These are phyloP conservation scores for Boletales sp. DNA, from an alignment of 768 basidiomycete species.

Conservation along the genomic window DNA sequence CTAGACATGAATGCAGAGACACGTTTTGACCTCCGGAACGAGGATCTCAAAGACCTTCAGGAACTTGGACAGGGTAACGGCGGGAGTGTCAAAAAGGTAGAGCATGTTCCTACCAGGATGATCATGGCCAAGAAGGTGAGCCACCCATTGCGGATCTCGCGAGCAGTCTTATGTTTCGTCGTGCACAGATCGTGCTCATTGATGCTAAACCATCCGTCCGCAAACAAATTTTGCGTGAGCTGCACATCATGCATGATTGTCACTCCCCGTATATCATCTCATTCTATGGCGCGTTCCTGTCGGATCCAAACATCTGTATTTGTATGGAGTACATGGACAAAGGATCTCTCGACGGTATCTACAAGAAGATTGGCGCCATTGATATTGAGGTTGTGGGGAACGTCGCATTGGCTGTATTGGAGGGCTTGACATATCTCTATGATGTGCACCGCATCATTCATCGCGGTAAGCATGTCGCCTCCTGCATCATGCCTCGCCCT, in stretches of 20 bases:
- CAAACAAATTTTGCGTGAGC: constrained; percentile 95
- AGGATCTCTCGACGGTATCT: constrained; percentile 90
- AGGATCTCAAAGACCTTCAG: constrained; percentile 85
- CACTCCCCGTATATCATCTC: constrained; percentile 91
- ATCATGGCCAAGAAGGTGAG: constrained; percentile 98
- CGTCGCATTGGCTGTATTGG: constrained; percentile 92
- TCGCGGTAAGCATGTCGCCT: constrained; percentile 64
- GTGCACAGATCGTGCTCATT: constrained; percentile 81
- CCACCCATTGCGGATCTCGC: not conserved
- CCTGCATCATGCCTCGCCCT: constrained; percentile 4
- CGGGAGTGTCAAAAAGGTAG: constrained; percentile 94
- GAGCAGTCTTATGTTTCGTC: not conserved
- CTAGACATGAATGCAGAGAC: constrained; percentile 84
- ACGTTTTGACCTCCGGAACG: constrained; percentile 79
- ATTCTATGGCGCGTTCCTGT: constrained; percentile 94
- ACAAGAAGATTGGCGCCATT: constrained; percentile 93
- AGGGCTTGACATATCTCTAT: constrained; percentile 95
- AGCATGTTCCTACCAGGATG: constrained; percentile 85
- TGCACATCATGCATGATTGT: constrained; percentile 99
- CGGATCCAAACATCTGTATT: constrained; percentile 97
- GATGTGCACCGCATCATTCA: constrained; percentile 98
- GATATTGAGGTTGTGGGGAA: constrained; percentile 89
- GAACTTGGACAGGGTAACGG: constrained; percentile 97
- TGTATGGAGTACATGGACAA: constrained; percentile 98
- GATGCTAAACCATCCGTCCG: constrained; percentile 94